Evolutionary conservation across 148 eudicot species (phyloP), one percentile per base, ranked within the genome.

Genomic region (Rhododendron henanense): DNA sequence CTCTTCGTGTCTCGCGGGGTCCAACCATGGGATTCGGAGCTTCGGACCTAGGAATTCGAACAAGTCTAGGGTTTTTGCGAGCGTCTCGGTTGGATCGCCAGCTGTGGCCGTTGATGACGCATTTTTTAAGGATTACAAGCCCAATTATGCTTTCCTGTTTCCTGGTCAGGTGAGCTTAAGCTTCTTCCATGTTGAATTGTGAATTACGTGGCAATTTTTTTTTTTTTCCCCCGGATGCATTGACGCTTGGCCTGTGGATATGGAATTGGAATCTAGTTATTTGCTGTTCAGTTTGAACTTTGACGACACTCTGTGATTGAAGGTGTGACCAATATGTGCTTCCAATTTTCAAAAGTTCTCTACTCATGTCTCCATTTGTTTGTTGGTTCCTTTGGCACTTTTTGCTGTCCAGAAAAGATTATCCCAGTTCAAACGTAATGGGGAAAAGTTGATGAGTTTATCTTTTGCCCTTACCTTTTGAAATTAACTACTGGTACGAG

Each of bases 121-220:
- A 50, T 86, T 96, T 59, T 96, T 96, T 85, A 76, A 91, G 41
- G 95, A 91, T 90, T 96, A 94, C 75, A 92, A 92, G 86, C 95
- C 98, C 63, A 77, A 91, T 83, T 82, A 51, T 8, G 99, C 98
- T 75, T 95, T 96, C 84, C 93, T 96, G 57, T 95, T 96, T 77
- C 99, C 99, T 85, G 99, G 99, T 35, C 98, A 96, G 98, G 99
- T 96, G 19, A 71, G 80, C 2, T 69, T 83, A 23, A 55, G 28
- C 31, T 21, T 55, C 7, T 15, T 10, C 67, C 57, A 28, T 55
- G 77, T 15, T n/a, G 33, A n/a, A 48, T 5, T 84, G 44, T 16
- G 21, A 84, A 73, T 73, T 21, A 28, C 10, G 23, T 9, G 44
- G 59, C 28, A 47, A 23, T 0, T n/a, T 33, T 33, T 33, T 16